These are phyloP conservation scores for Artemisia annua DNA, from an alignment of 129 eudicot genomes.

Conservation along the genomic window DNA sequence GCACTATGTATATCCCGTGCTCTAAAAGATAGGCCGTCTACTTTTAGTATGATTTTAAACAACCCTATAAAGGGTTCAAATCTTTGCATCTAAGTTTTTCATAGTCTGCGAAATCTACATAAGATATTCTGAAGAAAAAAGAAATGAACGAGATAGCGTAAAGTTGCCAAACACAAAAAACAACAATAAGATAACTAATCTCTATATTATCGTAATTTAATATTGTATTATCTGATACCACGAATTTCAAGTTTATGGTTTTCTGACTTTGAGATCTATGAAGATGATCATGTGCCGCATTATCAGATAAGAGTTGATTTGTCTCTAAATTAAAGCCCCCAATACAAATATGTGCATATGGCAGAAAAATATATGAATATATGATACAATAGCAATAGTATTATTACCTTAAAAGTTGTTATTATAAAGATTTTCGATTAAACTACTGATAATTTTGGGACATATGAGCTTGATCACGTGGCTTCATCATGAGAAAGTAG, in stretches of 20 bases:
- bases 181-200: neutral
- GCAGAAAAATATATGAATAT: neutral
- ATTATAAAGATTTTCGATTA: too few species aligned
- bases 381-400: neutral
- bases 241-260: neutral
- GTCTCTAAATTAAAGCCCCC: constrained; percentile 10
- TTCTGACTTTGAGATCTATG: constrained; percentile 27
- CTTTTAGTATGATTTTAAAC: too few species aligned
- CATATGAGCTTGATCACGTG: neutral
- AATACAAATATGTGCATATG: neutral
- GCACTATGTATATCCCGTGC: too few species aligned
- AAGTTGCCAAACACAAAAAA: neutral
- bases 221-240: neutral
- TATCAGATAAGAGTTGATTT: constrained; percentile 20
- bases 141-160: too few species aligned
- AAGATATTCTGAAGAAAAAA: too few species aligned
- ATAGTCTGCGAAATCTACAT: too few species aligned
- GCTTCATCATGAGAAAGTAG: neutral
- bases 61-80: too few species aligned
- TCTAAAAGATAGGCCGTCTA: too few species aligned
- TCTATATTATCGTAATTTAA: neutral
- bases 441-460: neutral
- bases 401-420: neutral
- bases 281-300: constrained; percentile 28
- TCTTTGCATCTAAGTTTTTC: neutral